These are phyloP conservation scores for Trichoderma sp. DNA, from an alignment of 2,329 filamentous ascomycete species.

Conservation along the genomic window DNA sequence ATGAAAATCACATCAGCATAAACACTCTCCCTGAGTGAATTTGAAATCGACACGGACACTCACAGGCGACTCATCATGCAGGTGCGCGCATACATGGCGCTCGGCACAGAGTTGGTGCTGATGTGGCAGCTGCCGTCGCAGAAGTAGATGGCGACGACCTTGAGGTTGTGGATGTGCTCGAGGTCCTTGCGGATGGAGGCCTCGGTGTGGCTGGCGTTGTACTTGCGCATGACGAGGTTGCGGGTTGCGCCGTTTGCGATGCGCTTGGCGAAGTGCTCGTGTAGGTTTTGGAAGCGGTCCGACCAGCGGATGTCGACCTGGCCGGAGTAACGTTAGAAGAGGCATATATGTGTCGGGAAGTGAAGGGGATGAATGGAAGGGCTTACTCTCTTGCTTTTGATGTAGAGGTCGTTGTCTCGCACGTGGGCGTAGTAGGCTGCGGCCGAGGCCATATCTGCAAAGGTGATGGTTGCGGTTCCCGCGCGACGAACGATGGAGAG, in stretches of 20 bases:
- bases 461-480: constrained; percentile 67
- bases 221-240: constrained; percentile 70
- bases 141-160: constrained; percentile 68
- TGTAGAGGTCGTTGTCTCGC: constrained; percentile 66
- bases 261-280: constrained; percentile 64
- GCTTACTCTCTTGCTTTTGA: constrained; percentile 69
- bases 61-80: constrained; percentile 71
- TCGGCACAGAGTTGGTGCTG: constrained; percentile 75
- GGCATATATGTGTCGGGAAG: too few species aligned
- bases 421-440: constrained; percentile 65
- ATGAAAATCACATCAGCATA: too few species aligned
- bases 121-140: constrained; percentile 63
- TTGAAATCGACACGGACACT: constrained; percentile 33
- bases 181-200: constrained; percentile 69
- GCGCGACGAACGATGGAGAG: constrained; percentile 64
- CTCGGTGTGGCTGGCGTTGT: constrained; percentile 61
- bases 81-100: constrained; percentile 72
- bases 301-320: constrained; percentile 72
- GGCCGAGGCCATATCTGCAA: constrained; percentile 66
- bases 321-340: not conserved
- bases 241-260: constrained; percentile 68
- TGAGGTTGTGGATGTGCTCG: constrained; percentile 79
- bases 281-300: constrained; percentile 69
- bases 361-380: too few species aligned
- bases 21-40: not conserved